phyloP scores from a whole-genome alignment of 192 early-diverging fungal species.

The Diversispora epigaea region DNA sequence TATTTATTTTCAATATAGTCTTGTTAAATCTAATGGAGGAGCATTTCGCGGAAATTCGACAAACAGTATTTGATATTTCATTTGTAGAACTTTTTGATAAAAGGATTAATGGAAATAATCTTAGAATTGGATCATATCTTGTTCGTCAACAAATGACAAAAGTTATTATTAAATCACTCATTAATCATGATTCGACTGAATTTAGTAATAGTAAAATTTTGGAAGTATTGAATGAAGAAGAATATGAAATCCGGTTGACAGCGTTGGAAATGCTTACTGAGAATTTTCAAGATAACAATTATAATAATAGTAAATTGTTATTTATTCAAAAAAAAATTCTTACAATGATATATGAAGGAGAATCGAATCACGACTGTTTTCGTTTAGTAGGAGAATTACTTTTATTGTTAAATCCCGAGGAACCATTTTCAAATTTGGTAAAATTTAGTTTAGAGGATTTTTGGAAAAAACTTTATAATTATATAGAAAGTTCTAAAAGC shows the following conservation, averaged over 20 bases:
- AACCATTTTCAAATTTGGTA: constrained; percentile 15
- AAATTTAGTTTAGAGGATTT: constrained; percentile 14
- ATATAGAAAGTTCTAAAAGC: constrained; percentile 13
- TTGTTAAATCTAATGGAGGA: constrained; percentile 1
- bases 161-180: constrained; percentile 4
- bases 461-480: constrained; percentile 14
- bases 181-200: background rate
- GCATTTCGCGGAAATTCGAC: constrained; percentile 10
- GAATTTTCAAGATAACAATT: background rate
- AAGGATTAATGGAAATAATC: background rate
- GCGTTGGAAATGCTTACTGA: background rate
- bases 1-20: background rate
- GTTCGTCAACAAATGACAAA: constrained; percentile 5
- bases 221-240: constrained; percentile 9
- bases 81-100: background rate
- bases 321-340: constrained; percentile 12
- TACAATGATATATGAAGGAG: constrained; percentile 22
- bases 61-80: constrained; percentile 11
- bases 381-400: background rate
- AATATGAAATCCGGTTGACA: constrained; percentile 9
- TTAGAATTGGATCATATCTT: constrained; percentile 1
- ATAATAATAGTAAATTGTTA: background rate
- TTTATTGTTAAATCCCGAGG: background rate
- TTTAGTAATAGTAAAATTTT: background rate
- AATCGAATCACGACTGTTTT: background rate